Evolutionary conservation across 306 rosid genomes (phyloP).

Genomic region (Malus sieversii): DNA sequence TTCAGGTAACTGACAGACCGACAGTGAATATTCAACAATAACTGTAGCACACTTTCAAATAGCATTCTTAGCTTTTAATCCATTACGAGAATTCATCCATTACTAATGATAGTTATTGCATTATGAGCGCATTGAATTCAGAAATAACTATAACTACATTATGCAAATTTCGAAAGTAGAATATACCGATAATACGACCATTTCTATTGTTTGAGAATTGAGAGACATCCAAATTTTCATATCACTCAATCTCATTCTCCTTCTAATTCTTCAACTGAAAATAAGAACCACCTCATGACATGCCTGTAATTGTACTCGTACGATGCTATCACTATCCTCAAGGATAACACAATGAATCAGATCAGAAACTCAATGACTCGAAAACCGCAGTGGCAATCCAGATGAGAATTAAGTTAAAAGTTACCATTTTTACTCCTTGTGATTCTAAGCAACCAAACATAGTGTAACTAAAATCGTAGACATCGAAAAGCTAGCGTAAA

Average conservation of each 20-base stretch:
- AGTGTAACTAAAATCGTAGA: not conserved
- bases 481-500: not conserved
- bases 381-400: not conserved
- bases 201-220: not conserved
- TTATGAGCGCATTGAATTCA: not conserved
- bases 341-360: not conserved
- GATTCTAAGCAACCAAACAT: constrained; percentile 8
- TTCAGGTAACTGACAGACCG: too few relatives aligned
- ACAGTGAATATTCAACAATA: too few relatives aligned
- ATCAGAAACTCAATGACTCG: not conserved
- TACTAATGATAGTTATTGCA: not conserved
- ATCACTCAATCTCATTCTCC: not conserved
- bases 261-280: not conserved
- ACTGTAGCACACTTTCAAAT: too few relatives aligned
- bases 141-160: not conserved
- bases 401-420: not conserved
- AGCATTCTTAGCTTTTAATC: not conserved
- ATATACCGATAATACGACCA: not conserved
- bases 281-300: not conserved
- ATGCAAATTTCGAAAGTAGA: not conserved
- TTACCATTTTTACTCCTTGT: not conserved
- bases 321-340: not conserved
- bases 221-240: not conserved
- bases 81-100: not conserved
- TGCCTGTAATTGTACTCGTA: not conserved